These are phyloP conservation scores for Metschnikowia hibisci DNA, from an alignment of 805 yeast genomes.

Conservation along the genomic window DNA sequence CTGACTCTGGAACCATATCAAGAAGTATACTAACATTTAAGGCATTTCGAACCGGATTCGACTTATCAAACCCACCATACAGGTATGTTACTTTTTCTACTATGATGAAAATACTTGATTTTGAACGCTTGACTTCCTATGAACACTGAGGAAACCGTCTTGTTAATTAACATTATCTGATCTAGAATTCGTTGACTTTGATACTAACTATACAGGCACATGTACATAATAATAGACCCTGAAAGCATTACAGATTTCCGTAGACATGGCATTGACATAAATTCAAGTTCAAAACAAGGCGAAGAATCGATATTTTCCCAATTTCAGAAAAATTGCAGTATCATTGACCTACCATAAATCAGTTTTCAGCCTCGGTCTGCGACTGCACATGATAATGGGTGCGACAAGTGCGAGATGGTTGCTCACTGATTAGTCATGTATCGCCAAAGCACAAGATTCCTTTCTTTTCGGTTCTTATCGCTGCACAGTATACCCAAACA, in stretches of 20 bases:
- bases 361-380: not conserved
- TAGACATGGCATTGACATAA: too few relatives aligned
- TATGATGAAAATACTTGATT: conserved; percentile 24
- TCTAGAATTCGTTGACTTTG: conserved; percentile 1
- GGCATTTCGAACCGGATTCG: conserved; percentile 5
- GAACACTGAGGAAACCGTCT: conserved; percentile 23
- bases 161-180: conserved; percentile 18
- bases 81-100: conserved; percentile 13
- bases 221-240: conserved; percentile 8
- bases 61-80: not conserved
- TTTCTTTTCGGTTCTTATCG: conserved; percentile 1
- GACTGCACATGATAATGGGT: not conserved
- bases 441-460: conserved; percentile 1
- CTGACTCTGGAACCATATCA: conserved; percentile 17
- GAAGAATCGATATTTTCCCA: too few relatives aligned
- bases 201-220: conserved; percentile 11
- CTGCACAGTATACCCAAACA: not conserved
- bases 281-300: too few relatives aligned
- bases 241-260: not conserved
- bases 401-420: conserved; percentile 3
- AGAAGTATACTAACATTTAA: conserved; percentile 7
- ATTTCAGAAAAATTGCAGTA: too few relatives aligned
- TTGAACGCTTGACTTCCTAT: conserved; percentile 31
- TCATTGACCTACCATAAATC: too few relatives aligned
- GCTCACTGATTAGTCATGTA: conserved; percentile 3